A percentile compares a stretch with the other conserved stretches of the same genome.
phyloP scores from a whole-genome alignment of 805 yeast species.

The Candida railenensis region DNA sequence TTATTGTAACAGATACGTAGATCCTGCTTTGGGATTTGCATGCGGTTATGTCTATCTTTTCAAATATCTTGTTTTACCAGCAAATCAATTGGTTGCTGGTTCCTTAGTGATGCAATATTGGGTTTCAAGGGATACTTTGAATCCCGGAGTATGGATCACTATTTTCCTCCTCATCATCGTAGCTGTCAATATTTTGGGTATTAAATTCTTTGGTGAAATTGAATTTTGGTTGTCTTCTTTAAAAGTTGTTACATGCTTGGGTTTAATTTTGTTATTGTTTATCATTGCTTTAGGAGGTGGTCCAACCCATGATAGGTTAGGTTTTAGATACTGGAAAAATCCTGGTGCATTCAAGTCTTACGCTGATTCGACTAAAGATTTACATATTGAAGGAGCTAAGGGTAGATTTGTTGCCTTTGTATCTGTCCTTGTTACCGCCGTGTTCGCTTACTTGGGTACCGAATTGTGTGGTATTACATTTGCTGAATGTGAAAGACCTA shows the following conservation, averaged over 20 bases:
- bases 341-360: conserved; percentile 63
- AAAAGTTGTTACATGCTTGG: conserved; percentile 64
- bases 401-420: conserved; percentile 64
- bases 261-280: conserved; percentile 62
- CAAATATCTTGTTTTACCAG: conserved; percentile 54
- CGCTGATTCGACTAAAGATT: conserved; percentile 39
- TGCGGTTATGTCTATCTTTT: conserved; percentile 64
- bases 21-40: conserved; percentile 66
- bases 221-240: conserved; percentile 65
- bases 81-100: conserved; percentile 66
- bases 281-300: conserved; percentile 76
- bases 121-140: conserved; percentile 43
- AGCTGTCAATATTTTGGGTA: conserved; percentile 46
- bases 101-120: conserved; percentile 54
- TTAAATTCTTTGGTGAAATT: conserved; percentile 51
- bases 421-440: conserved; percentile 61
- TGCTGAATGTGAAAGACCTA: conserved; percentile 67
- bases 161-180: conserved; percentile 44
- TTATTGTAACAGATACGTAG: conserved; percentile 64
- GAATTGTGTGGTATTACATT: conserved; percentile 72
- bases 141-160: conserved; percentile 60
- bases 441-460: conserved; percentile 70
- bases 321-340: conserved; percentile 67
- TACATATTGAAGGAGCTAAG: conserved; percentile 37
- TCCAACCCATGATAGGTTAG: conserved; percentile 69